Evolutionary conservation across 176 grass and related monocot species (phyloP), one percentile per base, ranked within the genome.

Genomic region (Bothriochloa decipiens): DNA sequence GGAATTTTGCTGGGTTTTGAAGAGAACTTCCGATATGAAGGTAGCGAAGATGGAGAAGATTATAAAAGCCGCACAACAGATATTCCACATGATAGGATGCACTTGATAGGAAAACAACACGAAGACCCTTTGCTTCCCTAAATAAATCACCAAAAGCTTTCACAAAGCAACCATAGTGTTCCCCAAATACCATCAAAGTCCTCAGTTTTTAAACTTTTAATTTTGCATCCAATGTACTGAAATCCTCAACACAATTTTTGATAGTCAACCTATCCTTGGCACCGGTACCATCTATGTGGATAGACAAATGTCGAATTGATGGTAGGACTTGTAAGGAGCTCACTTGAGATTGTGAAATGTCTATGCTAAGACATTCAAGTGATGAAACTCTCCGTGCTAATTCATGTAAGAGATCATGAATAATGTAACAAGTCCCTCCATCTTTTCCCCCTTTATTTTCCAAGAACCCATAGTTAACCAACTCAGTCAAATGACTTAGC

Each of bases 111-210:
- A 29, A 25, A 26, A 83, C 4, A 57, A 74, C 20, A 28, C 65
- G 63, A 41, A 83, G 33, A 4, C 26, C 67, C 10, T 60, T 82
- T 52, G 43, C 64, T 10, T 72, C 11, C 40, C 16, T 28, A 17
- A 83, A 82, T 5, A 74, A 1, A 22, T 9, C 14, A 35, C 35
- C 22, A 26, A 75, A 60, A 29, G 9, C 15, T 1, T 72, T 28
- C 1, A 29, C 25, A 74, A 57, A 70, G 17, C 53, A 57, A 16
- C 8, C 41, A 18, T 68, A 23, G 32, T 64, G 3, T 3, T 13
- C 1, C 28, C 81, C 68, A 83, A 83, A 71, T 57, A 83, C 4
- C 64, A 72, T 62, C 35, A 83, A 16, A 7, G 47, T 29, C 0
- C 9, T 14, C 2, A 83, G 16, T 0, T 74, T 72, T 83, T 83